Conservation (phyloP, 2,329 filamentous ascomycete species). For the Dendryphion nanum region DNA sequence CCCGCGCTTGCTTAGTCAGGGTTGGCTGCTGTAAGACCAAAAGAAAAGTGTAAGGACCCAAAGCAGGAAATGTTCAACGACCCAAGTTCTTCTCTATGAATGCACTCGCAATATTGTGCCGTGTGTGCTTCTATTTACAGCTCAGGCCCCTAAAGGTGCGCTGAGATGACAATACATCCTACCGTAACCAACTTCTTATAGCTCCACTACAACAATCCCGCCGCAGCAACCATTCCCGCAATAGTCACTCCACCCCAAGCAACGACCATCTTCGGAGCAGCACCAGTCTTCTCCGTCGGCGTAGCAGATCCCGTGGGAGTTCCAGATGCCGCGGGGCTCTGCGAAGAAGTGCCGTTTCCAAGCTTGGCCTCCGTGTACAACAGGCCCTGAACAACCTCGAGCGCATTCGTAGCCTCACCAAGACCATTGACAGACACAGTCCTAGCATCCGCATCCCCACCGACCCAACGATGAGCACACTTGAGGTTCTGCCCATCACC, state of each 20-base stretch:
- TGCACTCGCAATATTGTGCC: too few relatives aligned
- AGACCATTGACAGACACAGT: constrained; percentile 11
- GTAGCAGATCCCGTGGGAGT: neutral
- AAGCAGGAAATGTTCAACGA: too few relatives aligned
- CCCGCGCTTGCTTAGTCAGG: too few relatives aligned
- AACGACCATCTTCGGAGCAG: neutral
- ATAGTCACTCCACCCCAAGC: neutral
- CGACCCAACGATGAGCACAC: constrained; percentile 15
- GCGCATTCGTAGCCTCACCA: constrained; percentile 16
- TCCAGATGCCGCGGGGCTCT: neutral
- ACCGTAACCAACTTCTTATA: too few relatives aligned
- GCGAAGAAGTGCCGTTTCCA: neutral
- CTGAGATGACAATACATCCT: too few relatives aligned
- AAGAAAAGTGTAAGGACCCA: too few relatives aligned
- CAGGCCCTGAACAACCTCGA: constrained; percentile 23
- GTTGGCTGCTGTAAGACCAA: too few relatives aligned
- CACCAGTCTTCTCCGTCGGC: neutral
- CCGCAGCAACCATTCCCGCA: neutral
- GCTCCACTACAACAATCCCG: too few relatives aligned
- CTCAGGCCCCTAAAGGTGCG: too few relatives aligned
- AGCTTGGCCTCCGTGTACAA: constrained; percentile 15
- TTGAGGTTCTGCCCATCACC: constrained; percentile 5
- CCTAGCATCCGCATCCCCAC: constrained; percentile 2
- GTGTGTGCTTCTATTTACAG: too few relatives aligned
- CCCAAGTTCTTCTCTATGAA: too few relatives aligned